Evolutionary conservation across 164 flowering plant genomes (phyloP), one percentile per base, ranked within the genome.

Genomic region (Chimonanthus praecox): DNA sequence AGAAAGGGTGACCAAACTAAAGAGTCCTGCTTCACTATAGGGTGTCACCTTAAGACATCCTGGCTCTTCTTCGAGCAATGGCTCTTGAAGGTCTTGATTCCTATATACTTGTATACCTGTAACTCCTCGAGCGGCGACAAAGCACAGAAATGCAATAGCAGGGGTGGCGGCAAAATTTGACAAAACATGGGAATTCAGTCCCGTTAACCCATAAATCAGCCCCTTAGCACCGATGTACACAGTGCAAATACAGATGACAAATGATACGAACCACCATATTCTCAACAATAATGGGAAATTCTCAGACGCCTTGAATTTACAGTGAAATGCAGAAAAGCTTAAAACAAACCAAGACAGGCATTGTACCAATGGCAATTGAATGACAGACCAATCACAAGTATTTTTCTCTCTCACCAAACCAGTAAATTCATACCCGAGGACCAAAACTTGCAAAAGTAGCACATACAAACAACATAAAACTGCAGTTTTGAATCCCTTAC

Each of bases 1-100:
- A 5, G 99, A 94, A 71, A 96, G 86, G n/a, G 97, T 94, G 44
- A 80, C 87, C 74, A 94, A 78, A 81, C 93, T 86, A 73, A 90
- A 89, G 11, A 94, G 64, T 47, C 97, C 93, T 50, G 99, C 98
- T 58, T 89, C 89, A 73, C 83, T 74, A 61, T 91, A 96, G 49
- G 98, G 97, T 47, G 98, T 89, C 70, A 96, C 97, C 79, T 82
- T 94, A 67, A 88, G 91, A 81, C 95, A 94, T 60, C 92, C 97
- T 45, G 94, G 80, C 76, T 94, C 98, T 80, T 92, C 99, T 82
- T 91, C 97, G 58, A 69, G 87, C 87, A 95, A 83, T 51, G 99
- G 97, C 82, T 94, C 92, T 72, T 84, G 97, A 81, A 92, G 89
- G 75, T 88, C 91, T 71, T 89, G 79, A 81, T 83, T 82, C 62